These are phyloP conservation scores for Emergomyces pasteurianus DNA, from an alignment of 2,329 filamentous ascomycete genomes.

Conservation along the genomic window DNA sequence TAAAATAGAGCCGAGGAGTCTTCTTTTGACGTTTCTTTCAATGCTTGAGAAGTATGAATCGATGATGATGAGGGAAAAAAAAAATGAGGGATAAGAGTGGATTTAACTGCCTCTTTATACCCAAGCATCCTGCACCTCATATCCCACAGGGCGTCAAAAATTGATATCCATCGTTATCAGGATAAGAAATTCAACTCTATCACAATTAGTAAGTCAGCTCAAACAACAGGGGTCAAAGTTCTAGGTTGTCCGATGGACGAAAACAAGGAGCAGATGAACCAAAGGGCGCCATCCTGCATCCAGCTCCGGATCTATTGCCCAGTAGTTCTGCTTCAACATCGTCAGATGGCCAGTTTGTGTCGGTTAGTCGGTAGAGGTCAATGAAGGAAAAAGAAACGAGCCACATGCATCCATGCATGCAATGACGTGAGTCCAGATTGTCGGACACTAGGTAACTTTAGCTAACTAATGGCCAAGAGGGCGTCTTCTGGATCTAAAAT, in stretches of 20 bases:
- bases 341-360: too few relatives aligned
- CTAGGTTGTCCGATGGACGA: background rate
- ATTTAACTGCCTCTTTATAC: slow-evolving; percentile 1
- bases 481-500: too few relatives aligned
- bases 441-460: too few relatives aligned
- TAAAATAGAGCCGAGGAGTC: background rate
- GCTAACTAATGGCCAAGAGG: too few relatives aligned
- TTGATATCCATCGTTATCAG: background rate
- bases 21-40: background rate
- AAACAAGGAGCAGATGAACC: background rate
- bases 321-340: too few relatives aligned
- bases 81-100: background rate
- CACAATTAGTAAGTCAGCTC: background rate
- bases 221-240: background rate
- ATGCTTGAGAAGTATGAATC: background rate
- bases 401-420: background rate
- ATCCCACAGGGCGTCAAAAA: background rate
- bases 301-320: too few relatives aligned
- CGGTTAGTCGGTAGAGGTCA: too few relatives aligned
- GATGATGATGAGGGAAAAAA: background rate
- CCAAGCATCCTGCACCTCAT: background rate
- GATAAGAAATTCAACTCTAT: background rate
- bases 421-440: background rate
- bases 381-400: background rate
- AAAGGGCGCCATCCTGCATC: background rate